phyloP scores from a whole-genome alignment of 768 basidiomycete species.

The Calocybe cyanea region DNA sequence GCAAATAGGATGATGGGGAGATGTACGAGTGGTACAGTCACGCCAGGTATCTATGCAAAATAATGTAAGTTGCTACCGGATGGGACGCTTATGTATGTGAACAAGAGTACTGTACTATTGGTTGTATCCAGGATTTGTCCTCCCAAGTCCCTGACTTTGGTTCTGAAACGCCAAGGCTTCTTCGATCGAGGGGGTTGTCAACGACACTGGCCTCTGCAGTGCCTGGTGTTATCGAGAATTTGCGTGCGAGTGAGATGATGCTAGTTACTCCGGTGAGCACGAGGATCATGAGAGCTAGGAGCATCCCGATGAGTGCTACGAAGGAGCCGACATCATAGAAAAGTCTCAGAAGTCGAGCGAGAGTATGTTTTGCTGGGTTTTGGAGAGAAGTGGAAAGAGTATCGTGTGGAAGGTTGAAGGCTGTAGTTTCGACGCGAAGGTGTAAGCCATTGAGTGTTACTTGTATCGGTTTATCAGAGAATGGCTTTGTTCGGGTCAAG shows the following conservation, averaged over 20 bases:
- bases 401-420: conserved; percentile 49
- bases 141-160: too few relatives aligned
- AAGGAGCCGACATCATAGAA: conserved; percentile 52
- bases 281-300: conserved; percentile 35
- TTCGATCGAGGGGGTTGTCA: conserved; percentile 3
- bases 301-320: conserved; percentile 45
- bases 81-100: too few relatives aligned
- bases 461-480: conserved; percentile 18
- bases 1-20: conserved; percentile 61
- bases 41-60: conserved; percentile 64
- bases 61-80: too few relatives aligned
- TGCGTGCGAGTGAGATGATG: conserved; percentile 8
- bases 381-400: conserved; percentile 31
- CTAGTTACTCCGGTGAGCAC: conserved; percentile 28
- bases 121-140: conserved; percentile 17
- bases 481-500: conserved; percentile 8
- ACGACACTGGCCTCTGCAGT: background rate
- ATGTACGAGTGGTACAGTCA: conserved; percentile 75
- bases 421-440: conserved; percentile 43
- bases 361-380: conserved; percentile 19
- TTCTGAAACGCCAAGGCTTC: conserved; percentile 1
- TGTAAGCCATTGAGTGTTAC: conserved; percentile 26
- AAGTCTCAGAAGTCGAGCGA: conserved; percentile 23
- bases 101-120: conserved; percentile 25
- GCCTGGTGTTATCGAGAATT: conserved; percentile 1